Evolutionary conservation across 2,329 filamentous ascomycete species (phyloP).

Genomic region (Pseudopithomyces chartarum): DNA sequence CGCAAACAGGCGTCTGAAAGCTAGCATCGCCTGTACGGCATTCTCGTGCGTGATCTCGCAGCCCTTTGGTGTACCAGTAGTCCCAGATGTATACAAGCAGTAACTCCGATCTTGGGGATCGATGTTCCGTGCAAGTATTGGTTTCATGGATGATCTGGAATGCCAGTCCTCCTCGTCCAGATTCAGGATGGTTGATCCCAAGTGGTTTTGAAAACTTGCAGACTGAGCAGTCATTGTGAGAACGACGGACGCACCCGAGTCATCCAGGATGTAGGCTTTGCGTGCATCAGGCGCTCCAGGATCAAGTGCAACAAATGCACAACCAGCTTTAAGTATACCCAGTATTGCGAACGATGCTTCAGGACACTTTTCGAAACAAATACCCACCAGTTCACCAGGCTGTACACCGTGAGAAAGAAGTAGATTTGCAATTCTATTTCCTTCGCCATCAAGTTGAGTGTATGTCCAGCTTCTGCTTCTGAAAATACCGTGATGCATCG

Average conservation of each 20-base stretch:
- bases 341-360: conserved; percentile 83
- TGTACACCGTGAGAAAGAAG: conserved; percentile 57
- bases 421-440: conserved; percentile 73
- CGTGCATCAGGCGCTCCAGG: conserved; percentile 71
- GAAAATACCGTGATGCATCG: conserved; percentile 54
- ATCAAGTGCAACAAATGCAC: conserved; percentile 80
- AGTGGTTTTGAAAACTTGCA: conserved; percentile 41
- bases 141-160: conserved; percentile 41
- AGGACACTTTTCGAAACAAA: conserved; percentile 84
- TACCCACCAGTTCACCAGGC: conserved; percentile 68
- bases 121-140: conserved; percentile 27
- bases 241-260: conserved; percentile 70
- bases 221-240: conserved; percentile 60
- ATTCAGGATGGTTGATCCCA: conserved; percentile 50
- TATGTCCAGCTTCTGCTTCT: conserved; percentile 72
- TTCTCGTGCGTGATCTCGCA: conserved; percentile 90
- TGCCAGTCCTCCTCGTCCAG: conserved; percentile 50
- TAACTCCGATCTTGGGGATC: conserved; percentile 69
- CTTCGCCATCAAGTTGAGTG: conserved; percentile 69
- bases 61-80: conserved; percentile 84
- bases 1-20: conserved; percentile 78
- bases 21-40: conserved; percentile 84
- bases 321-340: conserved; percentile 81
- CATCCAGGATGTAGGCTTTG: conserved; percentile 77
- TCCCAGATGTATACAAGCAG: conserved; percentile 86